Base-by-base conservation (phyloP, 2,329 filamentous ascomycete species). In the Septoria petroselini region DNA sequence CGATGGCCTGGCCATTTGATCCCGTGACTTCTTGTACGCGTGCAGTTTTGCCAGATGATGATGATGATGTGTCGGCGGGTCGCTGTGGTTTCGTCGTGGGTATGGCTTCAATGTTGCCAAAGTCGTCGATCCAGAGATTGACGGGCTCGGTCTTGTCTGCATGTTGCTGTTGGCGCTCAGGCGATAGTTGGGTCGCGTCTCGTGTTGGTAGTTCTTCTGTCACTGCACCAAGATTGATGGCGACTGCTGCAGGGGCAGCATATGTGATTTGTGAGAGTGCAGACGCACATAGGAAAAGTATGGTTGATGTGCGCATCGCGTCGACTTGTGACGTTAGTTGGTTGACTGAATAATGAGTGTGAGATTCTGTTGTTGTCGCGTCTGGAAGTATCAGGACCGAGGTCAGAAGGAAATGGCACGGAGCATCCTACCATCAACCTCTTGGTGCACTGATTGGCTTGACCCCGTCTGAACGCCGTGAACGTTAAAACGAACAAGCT, bases 81-180 rank as follows among this genome's bases (percentile, higher is more conserved):
- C 37, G 30, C n/a, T 12, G 7, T 44, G 48, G 12, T 3, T 38
- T 40, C 1, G 37, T 6, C 9, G 25, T 27, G n/a, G 41, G 44
- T 8, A 48, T 14, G 5, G 37, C 15, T 44, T 48, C 38, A 19
- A 48, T 39, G 18, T 52, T 52, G 11, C 35, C 50, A 29, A 52
- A 52, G 29, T 48, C 50, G 18, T 52, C 44, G 27, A 52, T 40
- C 50, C 50, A 52, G 23, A 52, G 19, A 11, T 48, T 14, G 14
- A 46, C 48, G n/a, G 35, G 19, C 31, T 42, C 35, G 21, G 37
- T 12, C 7, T 14, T 6, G 7, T 47, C 34, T 5, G 34, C 30
- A 11, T 19, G 14, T 1, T 31, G 35, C 18, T 51, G 48, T 14
- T 29, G 21, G 27, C 38, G 42, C 11, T 46, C 17, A 14, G 30